Evolutionary conservation across 2,329 filamentous ascomycete genomes (phyloP).

Genomic region (Hirsutella rhossiliensis): DNA sequence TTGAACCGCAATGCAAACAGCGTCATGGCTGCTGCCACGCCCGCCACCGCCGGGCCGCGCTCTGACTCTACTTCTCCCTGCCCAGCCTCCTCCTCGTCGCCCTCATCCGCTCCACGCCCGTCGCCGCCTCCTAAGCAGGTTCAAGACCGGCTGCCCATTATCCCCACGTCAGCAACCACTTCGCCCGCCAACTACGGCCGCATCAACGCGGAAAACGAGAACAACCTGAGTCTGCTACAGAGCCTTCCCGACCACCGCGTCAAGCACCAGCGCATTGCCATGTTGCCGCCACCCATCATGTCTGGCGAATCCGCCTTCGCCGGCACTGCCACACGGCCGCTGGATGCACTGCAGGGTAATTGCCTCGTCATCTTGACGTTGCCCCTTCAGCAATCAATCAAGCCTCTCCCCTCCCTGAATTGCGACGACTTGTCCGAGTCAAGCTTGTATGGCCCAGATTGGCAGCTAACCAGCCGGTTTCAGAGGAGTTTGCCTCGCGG

Average conservation of each 20-base stretch:
- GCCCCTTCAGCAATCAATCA: no score
- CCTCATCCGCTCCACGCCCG: not conserved
- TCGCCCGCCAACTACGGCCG: constrained; percentile 17
- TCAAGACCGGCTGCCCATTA: constrained; percentile 4
- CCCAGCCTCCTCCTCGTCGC: not conserved
- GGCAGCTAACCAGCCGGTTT: no score
- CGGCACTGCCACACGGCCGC: not conserved
- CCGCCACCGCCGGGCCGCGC: not conserved
- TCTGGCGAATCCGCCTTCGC: not conserved
- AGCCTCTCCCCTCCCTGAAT: no score
- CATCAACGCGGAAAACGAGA: constrained; percentile 23
- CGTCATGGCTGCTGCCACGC: not conserved
- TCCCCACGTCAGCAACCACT: constrained; percentile 7
- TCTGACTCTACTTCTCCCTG: not conserved
- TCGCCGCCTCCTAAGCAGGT: not conserved
- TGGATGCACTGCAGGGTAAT: not conserved
- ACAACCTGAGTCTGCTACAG: constrained; percentile 17
- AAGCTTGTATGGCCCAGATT: no score
- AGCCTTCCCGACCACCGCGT: constrained; percentile 12
- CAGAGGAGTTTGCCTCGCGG: no score
- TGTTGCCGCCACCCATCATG: not conserved
- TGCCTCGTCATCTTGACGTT: no score
- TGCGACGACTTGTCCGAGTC: no score
- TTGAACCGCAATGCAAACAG: no score
- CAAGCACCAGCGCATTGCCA: constrained; percentile 1